Evolutionary conservation across 2,329 filamentous ascomycete genomes (phyloP), one percentile per base, ranked within the genome.

Genomic region (Diplodia seriata): DNA sequence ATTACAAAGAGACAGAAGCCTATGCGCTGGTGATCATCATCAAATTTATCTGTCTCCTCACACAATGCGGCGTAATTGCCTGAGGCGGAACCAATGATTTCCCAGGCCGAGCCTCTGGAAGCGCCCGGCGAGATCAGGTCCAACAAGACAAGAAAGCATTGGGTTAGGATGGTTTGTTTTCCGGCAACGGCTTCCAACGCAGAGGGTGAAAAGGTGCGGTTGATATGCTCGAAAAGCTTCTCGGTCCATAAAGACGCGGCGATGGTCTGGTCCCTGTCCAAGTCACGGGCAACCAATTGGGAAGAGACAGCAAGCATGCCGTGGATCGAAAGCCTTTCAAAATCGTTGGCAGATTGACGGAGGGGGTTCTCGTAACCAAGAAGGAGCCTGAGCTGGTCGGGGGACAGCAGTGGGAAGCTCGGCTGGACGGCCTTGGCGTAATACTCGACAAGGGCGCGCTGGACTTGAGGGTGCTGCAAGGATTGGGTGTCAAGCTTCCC

Each of bases 401-500:
- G 36, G 20, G 66, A 62, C 8, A 67, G 56, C 8, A 67, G 33
- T 7, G 55, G 43, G n/a, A 47, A 55, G 55, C 33, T 67, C 6
- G 66, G 56, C 26, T 67, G 66, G 12, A 67, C 55, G 15, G 55
- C 43, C 23, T 67, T 67, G 3, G 56, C 55, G 33, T 61, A 67
- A 23, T 67, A 67, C 29, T 67, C 66, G 5, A 62, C 29, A 14
- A 67, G 56, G 20, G 66, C 66, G 15, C 66, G 55, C 49, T 67
- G 66, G 23, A 62, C 36, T 14, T 67, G 66, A 26, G 66, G 66
- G 12, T 67, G 66, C 49, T 67, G 66, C 20, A 67, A 20, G 1
- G 66, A 54, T n/a, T 67, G 66, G 2, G 56, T 49, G 5, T 67
- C 66, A 11, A 62, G 49, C n/a, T 67, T 67, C 4, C 55, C 55